phyloP scores from a whole-genome alignment of 1,139 yeast species.

The Candida sp. region DNA sequence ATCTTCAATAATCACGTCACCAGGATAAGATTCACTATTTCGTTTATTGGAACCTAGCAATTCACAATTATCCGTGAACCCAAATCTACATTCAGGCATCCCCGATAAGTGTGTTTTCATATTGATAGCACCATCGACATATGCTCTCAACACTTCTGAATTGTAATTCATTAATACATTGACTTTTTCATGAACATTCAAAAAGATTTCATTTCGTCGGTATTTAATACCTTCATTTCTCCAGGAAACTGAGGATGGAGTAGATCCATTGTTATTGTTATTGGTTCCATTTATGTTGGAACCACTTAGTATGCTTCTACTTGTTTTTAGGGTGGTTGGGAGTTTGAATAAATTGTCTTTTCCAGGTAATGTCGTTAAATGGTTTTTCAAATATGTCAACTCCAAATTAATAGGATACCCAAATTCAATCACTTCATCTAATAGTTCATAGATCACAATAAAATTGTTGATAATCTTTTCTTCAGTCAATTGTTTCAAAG shows the following conservation, averaged over 20 bases:
- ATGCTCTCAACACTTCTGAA: conserved; percentile 63
- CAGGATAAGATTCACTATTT: conserved; percentile 18
- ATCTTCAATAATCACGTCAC: conserved; percentile 63
- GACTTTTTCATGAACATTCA: conserved; percentile 75
- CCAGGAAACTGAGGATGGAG: conserved; percentile 56
- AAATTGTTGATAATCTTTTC: conserved; percentile 49
- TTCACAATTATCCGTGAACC: conserved; percentile 47
- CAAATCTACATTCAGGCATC: conserved; percentile 65
- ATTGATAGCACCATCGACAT: conserved; percentile 73
- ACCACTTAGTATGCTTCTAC: conserved; percentile 5
- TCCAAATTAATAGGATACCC: conserved; percentile 84
- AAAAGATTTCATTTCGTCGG: conserved; percentile 75
- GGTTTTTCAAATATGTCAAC: conserved; percentile 24
- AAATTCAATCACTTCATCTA: conserved; percentile 76
- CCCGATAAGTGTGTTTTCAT: conserved; percentile 78
- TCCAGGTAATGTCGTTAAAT: conserved; percentile 9
- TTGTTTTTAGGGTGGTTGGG: conserved; percentile 10
- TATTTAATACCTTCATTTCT: conserved; percentile 70
- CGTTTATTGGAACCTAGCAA: conserved; percentile 12
- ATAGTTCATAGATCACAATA: conserved; percentile 64
- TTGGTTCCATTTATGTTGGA: neutral
- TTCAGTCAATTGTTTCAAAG: conserved; percentile 16
- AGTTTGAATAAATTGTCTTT: conserved; percentile 22
- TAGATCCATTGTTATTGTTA: conserved; percentile 6
- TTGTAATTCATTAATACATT: conserved; percentile 62